Percentiles rank a stretch among this genome's conserved stretches.
phyloP scores from a whole-genome alignment of 768 basidiomycete genomes.

The Leccinellum albellum region DNA sequence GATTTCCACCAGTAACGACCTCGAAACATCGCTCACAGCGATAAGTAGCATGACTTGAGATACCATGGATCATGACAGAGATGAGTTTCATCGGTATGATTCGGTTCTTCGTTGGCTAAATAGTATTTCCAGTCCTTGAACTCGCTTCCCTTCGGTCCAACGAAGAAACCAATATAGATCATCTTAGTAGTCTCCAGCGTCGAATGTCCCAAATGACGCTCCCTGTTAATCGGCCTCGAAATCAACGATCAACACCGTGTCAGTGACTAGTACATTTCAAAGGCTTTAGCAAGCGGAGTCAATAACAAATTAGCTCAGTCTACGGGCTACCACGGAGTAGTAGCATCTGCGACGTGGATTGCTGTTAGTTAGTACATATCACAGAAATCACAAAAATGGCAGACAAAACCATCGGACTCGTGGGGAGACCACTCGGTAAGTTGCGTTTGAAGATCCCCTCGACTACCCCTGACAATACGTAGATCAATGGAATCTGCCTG shows the following conservation, averaged over 20 bases:
- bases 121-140: constrained; percentile 52
- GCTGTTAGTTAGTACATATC: background rate
- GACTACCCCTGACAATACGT: constrained; percentile 14
- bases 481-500: constrained; percentile 30
- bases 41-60: background rate
- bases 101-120: background rate
- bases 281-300: constrained; percentile 41
- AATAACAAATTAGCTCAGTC: constrained; percentile 34
- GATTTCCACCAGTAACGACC: too few relatives aligned
- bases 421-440: constrained; percentile 15
- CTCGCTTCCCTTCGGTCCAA: constrained; percentile 43
- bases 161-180: constrained; percentile 43
- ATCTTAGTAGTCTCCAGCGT: constrained; percentile 33
- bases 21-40: background rate
- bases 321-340: constrained; percentile 37
- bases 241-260: too few relatives aligned
- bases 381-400: too few relatives aligned
- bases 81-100: background rate
- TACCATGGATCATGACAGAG: background rate
- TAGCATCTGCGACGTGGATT: constrained; percentile 22
- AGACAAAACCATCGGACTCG: too few relatives aligned
- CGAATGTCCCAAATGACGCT: constrained; percentile 44
- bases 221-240: constrained; percentile 39
- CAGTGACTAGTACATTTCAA: too few relatives aligned
- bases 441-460: constrained; percentile 35